Evolutionary conservation across 257 asterid genomes (phyloP).

Genomic region (Fraxinus excelsior): DNA sequence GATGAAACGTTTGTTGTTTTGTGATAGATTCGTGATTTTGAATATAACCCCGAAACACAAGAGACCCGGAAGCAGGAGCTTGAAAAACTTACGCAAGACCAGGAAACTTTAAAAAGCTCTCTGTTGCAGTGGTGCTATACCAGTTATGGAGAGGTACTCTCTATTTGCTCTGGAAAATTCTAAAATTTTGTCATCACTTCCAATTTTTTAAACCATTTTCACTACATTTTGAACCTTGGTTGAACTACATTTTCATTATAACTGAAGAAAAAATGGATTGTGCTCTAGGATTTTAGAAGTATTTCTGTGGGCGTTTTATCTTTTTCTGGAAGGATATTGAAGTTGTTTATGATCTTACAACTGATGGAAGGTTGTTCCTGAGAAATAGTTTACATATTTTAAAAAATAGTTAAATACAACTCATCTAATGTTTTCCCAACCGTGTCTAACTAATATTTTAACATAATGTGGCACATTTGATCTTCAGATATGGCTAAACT

Average conservation of each 20-base stretch:
- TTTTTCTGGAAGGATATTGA: not conserved
- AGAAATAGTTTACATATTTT: not conserved
- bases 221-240: not conserved
- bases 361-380: not conserved
- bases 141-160: constrained; percentile 60
- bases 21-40: constrained; percentile 77
- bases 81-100: constrained; percentile 55
- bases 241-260: not conserved
- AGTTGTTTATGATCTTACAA: not conserved
- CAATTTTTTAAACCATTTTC: not conserved
- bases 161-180: constrained; percentile 6
- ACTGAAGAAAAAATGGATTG: not conserved
- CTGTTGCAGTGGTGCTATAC: constrained; percentile 62
- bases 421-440: not conserved
- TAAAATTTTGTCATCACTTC: constrained; percentile 12
- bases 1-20: constrained; percentile 23
- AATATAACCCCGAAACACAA: constrained; percentile 65
- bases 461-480: not conserved
- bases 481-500: not conserved
- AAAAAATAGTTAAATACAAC: not conserved
- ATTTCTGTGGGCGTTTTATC: not conserved
- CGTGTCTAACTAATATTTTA: not conserved
- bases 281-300: not conserved
- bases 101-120: constrained; percentile 50
- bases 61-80: constrained; percentile 61